These are phyloP conservation scores for Eucalyptus paniculata DNA, from an alignment of 345 rosid genomes.

Conservation along the genomic window DNA sequence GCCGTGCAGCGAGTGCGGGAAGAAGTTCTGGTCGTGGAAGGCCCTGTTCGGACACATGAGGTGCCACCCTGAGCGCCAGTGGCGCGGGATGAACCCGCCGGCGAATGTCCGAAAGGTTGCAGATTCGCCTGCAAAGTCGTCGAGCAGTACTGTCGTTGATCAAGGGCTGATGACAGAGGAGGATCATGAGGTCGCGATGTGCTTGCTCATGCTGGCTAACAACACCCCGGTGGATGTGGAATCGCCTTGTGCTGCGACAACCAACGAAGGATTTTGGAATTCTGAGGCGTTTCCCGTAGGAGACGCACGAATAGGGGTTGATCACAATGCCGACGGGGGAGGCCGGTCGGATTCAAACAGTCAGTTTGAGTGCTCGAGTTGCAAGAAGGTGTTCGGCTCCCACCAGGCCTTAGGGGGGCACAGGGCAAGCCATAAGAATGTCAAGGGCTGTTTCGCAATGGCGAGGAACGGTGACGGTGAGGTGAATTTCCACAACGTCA, in stretches of 20 bases:
- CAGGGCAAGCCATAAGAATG: constrained; percentile 79
- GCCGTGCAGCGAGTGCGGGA: constrained; percentile 93
- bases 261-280: background rate
- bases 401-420: constrained; percentile 91
- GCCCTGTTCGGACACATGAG: constrained; percentile 95
- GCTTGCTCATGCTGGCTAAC: constrained; percentile 41
- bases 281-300: background rate
- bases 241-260: background rate
- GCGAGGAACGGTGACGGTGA: constrained; percentile 17
- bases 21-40: constrained; percentile 82
- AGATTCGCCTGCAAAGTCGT: background rate
- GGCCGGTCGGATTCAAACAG: background rate
- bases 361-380: constrained; percentile 62
- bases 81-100: constrained; percentile 80
- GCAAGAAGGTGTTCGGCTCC: constrained; percentile 79
- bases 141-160: background rate
- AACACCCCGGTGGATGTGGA: background rate
- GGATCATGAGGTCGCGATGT: constrained; percentile 68
- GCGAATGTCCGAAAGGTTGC: constrained; percentile 1
- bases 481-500: background rate
- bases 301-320: background rate
- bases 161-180: constrained; percentile 26
- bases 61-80: constrained; percentile 89
- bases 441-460: constrained; percentile 69
- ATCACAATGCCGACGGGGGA: background rate